Evolutionary conservation across 371 early-diverging fungal genomes (phyloP), one percentile per base, ranked within the genome.

Genomic region (Fennellomyces sp.): DNA sequence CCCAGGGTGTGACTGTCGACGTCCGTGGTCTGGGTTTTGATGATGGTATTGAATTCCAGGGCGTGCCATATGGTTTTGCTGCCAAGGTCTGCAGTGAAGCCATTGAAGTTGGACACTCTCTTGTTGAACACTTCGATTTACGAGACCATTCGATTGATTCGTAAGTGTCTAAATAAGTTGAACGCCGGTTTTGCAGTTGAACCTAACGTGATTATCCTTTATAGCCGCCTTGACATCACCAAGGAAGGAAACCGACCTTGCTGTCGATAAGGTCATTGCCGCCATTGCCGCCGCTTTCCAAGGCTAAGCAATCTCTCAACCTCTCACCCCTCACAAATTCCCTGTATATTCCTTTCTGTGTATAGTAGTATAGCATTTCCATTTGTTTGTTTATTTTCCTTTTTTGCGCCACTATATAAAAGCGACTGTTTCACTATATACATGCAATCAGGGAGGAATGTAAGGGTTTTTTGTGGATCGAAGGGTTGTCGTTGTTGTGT

Each of bases 1-100:
- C 78, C 29, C 53, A 75, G 29, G 78, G 75, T 15, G 69, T 79
- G 15, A 66, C 63, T 11, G 69, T 68, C 13, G 80, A 85, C 56
- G 68, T 85, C 52, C 81, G 86, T 58, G 86, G 86, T 52, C 62
- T 76, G 19, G 86, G 86, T 52, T 58, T n/a, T 85, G n/a, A 83
- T 85, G 82, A 77, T 65, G 86, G 86, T 56, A 64, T 85, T 38
- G 84, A 83, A 52, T 85, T 83, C 56, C 55, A 73, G 64, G 69
- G 72, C 29, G 78, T 65, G 13, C 78, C 78, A 15, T 41, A 58
- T 49, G 80, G 78, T 28, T 76, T 78, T 57, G 80, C 76, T 15
- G 55, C 30, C 48, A 53, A 62, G 35, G 61, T 83, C 33, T 69
- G 75, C 10, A 19, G 56, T 31, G 78, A 81, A 33, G 75, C 74